A percentile compares a stretch with the other conserved stretches of the same genome.
Evolutionary conservation across 495 filamentous ascomycete genomes (phyloP).

Genomic region (Lophiotrema nucula): DNA sequence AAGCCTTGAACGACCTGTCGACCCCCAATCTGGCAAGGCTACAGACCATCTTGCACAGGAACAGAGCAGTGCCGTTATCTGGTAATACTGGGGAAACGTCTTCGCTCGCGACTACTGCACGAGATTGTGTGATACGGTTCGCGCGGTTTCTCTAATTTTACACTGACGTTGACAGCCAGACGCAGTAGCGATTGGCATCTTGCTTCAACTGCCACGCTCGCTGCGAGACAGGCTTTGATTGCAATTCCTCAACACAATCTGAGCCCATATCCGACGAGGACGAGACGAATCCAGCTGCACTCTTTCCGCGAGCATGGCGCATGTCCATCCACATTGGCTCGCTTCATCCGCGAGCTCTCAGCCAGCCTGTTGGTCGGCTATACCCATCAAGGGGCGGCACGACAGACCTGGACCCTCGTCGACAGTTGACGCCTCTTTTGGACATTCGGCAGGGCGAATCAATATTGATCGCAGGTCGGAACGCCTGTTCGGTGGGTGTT

Average conservation of each 20-base stretch:
- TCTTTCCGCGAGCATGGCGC: no score
- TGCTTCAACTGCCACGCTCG: background rate
- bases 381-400: conserved; percentile 15
- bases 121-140: background rate
- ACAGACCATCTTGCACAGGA: conserved; percentile 5
- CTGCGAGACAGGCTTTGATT: background rate
- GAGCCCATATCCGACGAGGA: conserved; percentile 13
- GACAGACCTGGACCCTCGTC: conserved; percentile 9
- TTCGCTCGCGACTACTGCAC: background rate
- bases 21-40: conserved; percentile 1
- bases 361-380: no score
- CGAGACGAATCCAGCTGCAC: conserved; percentile 3
- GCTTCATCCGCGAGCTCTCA: conserved; percentile 18
- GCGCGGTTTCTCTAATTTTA: conserved; percentile 1
- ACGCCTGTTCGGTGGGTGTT: conserved; percentile 24
- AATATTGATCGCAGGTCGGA: conserved; percentile 17
- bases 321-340: no score
- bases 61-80: conserved; percentile 8
- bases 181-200: background rate
- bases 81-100: background rate
- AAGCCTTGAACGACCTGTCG: conserved; percentile 1
- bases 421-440: background rate
- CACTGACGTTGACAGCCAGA: background rate
- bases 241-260: conserved; percentile 24
- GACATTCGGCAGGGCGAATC: conserved; percentile 9